phyloP scores from a whole-genome alignment of 176 grass and related monocot genomes.

The Carex littledalei region DNA sequence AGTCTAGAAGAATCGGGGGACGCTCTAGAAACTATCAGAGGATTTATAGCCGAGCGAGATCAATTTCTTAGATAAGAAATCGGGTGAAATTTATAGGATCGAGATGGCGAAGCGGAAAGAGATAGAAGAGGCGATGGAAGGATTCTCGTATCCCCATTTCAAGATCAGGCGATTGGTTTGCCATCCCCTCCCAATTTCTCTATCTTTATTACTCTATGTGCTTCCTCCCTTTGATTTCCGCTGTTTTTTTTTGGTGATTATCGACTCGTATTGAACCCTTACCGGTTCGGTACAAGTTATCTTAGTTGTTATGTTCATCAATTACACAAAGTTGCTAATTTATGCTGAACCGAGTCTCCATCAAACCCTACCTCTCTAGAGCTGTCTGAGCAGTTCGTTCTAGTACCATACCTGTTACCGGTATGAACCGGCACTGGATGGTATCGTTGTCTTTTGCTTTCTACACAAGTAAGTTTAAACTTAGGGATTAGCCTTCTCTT shows the following conservation, averaged over 20 bases:
- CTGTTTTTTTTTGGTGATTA: not conserved
- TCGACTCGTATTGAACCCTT: not conserved
- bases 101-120: conserved; percentile 14
- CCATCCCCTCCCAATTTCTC: not conserved
- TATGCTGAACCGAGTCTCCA: not conserved
- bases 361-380: not conserved
- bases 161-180: conserved; percentile 26
- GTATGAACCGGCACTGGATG: not conserved
- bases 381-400: not conserved
- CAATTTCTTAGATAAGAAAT: not conserved
- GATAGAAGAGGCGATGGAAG: conserved; percentile 13
- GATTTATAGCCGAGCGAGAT: not conserved
- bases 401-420: not conserved
- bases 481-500: not conserved
- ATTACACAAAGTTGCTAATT: not conserved
- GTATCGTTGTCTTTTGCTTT: not conserved
- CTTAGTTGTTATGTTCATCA: not conserved
- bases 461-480: not conserved
- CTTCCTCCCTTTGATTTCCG: not conserved
- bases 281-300: not conserved
- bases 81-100: not conserved
- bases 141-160: not conserved
- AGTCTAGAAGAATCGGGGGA: not conserved
- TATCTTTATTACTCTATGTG: not conserved
- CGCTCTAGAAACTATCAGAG: not conserved